These are phyloP conservation scores for Oryza coarctata DNA, from an alignment of 176 grass and related monocot species.

Conservation along the genomic window DNA sequence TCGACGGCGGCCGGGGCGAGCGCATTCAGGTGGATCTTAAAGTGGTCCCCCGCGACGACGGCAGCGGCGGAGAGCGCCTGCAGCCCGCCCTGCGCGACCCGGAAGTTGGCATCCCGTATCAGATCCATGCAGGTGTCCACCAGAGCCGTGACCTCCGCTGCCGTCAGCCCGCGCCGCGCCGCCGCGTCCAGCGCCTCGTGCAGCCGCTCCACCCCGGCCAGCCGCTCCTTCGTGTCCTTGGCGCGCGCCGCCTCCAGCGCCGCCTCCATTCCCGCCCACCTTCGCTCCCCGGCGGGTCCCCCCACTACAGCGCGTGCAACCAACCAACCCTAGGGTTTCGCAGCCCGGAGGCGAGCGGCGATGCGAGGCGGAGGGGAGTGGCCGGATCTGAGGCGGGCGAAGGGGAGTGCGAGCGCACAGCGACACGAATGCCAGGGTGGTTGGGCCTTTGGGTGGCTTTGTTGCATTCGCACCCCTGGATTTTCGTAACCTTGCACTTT, in stretches of 20 bases:
- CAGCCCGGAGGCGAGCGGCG: conserved; percentile 12
- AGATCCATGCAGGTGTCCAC: conserved; percentile 91
- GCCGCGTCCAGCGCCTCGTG: conserved; percentile 80
- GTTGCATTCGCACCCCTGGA: conserved; percentile 21
- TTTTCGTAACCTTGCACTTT: neutral
- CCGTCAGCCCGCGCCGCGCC: conserved; percentile 55
- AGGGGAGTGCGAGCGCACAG: conserved; percentile 24
- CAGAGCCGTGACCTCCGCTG: conserved; percentile 64
- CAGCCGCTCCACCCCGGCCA: conserved; percentile 85
- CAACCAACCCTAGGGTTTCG: neutral
- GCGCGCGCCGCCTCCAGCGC: conserved; percentile 87
- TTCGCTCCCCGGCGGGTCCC: neutral
- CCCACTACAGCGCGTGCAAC: neutral
- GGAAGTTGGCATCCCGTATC: conserved; percentile 83
- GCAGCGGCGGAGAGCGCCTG: conserved; percentile 88
- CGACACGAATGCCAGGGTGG: conserved; percentile 43
- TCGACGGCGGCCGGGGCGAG: conserved; percentile 84
- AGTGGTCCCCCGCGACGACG: conserved; percentile 80
- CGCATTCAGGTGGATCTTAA: conserved; percentile 87
- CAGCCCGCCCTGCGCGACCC: conserved; percentile 80
- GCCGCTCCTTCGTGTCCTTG: conserved; percentile 84
- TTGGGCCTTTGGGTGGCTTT: conserved; percentile 52
- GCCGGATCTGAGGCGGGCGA: conserved; percentile 43
- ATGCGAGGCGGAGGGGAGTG: neutral
- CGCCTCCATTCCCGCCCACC: conserved; percentile 70